A percentile compares a stretch with the other conserved stretches of the same genome.
Evolutionary conservation across 2,329 filamentous ascomycete species (phyloP).

Genomic region (Ascochyta clinopodiicola): DNA sequence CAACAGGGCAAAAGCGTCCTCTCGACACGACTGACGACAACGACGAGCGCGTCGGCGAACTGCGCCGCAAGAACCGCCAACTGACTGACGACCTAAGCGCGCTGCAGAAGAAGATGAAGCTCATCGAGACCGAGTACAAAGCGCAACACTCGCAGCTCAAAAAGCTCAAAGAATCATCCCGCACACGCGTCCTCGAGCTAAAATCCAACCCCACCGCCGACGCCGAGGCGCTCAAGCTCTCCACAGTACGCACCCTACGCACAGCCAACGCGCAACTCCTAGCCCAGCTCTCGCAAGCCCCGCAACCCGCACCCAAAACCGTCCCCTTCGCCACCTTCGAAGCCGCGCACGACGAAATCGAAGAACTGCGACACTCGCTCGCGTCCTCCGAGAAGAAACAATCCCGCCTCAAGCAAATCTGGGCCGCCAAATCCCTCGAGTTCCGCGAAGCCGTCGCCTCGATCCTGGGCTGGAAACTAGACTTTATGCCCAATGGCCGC

Average conservation of each 20-base stretch:
- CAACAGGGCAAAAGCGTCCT: conserved; percentile 67
- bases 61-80: conserved; percentile 86
- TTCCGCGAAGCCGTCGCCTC: conserved; percentile 95
- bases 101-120: conserved; percentile 71
- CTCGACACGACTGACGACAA: conserved; percentile 61
- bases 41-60: conserved; percentile 77
- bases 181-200: conserved; percentile 83
- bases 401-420: conserved; percentile 88
- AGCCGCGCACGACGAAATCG: conserved; percentile 76
- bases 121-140: conserved; percentile 77
- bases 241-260: conserved; percentile 77
- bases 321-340: conserved; percentile 81
- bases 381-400: conserved; percentile 80
- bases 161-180: conserved; percentile 69
- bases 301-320: conserved; percentile 46
- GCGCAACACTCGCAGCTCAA: conserved; percentile 76
- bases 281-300: conserved; percentile 65
- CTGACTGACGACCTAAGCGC: conserved; percentile 78
- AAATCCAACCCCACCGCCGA: conserved; percentile 92
- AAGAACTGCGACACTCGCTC: conserved; percentile 58
- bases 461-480: conserved; percentile 91
- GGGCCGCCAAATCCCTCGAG: conserved; percentile 86
- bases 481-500: conserved; percentile 96
- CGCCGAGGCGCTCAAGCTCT: conserved; percentile 81
- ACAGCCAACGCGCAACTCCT: conserved; percentile 86